These are phyloP conservation scores for Penicillium manginii DNA, from an alignment of 495 filamentous ascomycete species.

Conservation along the genomic window DNA sequence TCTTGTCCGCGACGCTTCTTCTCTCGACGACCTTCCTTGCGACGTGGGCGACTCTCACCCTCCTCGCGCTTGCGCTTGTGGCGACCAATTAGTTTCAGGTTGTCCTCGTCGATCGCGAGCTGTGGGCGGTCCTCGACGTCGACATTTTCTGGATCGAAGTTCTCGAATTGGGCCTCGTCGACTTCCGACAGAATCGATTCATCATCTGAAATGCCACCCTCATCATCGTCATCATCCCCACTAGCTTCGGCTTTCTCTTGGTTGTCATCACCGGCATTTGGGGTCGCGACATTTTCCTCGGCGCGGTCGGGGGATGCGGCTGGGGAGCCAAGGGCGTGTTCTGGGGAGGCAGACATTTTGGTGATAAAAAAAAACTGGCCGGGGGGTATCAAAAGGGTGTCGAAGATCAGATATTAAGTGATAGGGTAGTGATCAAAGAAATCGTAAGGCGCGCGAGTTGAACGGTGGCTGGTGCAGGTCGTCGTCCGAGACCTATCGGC, in stretches of 20 bases:
- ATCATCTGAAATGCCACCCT: constrained; percentile 63
- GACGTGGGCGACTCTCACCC: constrained; percentile 60
- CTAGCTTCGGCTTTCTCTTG: neutral
- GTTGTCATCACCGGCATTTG: constrained; percentile 30
- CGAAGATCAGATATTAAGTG: neutral
- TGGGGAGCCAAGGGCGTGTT: constrained; percentile 31
- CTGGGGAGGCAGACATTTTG: constrained; percentile 49
- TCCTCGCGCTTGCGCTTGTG: constrained; percentile 83
- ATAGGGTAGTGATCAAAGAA: constrained; percentile 1
- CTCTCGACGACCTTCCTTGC: constrained; percentile 76
- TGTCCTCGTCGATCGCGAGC: constrained; percentile 86
- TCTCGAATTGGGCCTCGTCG: constrained; percentile 90
- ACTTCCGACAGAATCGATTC: constrained; percentile 92
- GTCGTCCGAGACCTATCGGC: neutral
- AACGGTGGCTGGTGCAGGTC: neutral
- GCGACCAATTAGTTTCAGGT: constrained; percentile 71
- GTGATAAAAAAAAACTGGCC: neutral
- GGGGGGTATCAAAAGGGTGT: neutral
- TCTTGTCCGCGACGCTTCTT: constrained; percentile 68
- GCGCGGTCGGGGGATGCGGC: constrained; percentile 26
- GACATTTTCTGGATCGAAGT: constrained; percentile 81
- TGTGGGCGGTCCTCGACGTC: constrained; percentile 75
- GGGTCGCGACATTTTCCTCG: constrained; percentile 29
- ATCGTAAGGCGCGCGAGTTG: neutral
- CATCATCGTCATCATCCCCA: constrained; percentile 17